Base-by-base conservation (phyloP, 2,329 filamentous ascomycete species). In the Microdochium nivale region DNA sequence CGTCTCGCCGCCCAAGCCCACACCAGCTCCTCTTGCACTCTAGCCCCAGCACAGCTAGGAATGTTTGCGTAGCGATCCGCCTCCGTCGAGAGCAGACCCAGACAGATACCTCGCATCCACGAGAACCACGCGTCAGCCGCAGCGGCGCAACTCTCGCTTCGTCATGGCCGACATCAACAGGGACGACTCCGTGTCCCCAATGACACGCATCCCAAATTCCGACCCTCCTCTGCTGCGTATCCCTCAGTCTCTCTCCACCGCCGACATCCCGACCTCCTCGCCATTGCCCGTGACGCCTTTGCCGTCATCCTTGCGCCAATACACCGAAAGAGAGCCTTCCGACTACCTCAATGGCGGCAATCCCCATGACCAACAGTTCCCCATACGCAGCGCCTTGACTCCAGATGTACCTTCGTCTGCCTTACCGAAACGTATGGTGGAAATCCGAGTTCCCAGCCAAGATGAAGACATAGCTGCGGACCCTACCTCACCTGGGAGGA, bases 401-500 rank as follows among this genome's bases (percentile, higher is more conserved):
- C 37, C 54, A 23, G 52, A 59, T 27, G 56, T 56, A 59, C 47
- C 58, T 54, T 52, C 43, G 52, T 52, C 49, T 30, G 49, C 57
- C 25, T 52, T 60, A 44, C 57, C 62, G 54, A 37, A 53, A 19
- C 52, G 49, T 35, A 53, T 56, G 33, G 21, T 54, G 43, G 51
- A 50, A 24, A 35, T 52, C 16, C 51, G 52, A 40, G 47, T 47
- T 35, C 51, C 55, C 48, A 44, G 49, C 25, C 54, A 57, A 25
- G 51, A 52, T 48, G 57, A 62, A 49, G 53, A 55, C 33, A 52
- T 50, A 25, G 56, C 53, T 10, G 55, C 62, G 8, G 64, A 66
- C 43, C 56, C 60, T n/a, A 51, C 56, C 33, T 69, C 71, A 5
- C 73, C 74, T 14, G 74, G 75, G 21, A 74, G 82, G 49, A 79